Conservation (phyloP, 2,329 filamentous ascomycete species). For the Zymoseptoria crescenta region DNA sequence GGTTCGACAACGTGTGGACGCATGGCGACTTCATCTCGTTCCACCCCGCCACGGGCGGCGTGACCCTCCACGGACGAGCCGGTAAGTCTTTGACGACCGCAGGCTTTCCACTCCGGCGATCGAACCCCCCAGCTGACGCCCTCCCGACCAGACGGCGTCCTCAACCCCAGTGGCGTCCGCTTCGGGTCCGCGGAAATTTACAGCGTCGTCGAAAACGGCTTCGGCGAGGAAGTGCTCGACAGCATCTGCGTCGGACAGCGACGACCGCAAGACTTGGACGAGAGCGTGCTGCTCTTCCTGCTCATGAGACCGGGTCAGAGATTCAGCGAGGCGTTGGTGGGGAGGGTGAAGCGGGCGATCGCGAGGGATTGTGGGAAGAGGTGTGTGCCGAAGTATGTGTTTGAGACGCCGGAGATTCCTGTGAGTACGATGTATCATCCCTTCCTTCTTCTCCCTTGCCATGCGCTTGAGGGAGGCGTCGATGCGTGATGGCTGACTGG, state of each 20-base stretch:
- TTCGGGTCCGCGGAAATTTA: conserved; percentile 80
- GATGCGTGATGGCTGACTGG: not conserved
- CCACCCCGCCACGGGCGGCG: conserved; percentile 57
- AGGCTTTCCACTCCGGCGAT: too few species aligned
- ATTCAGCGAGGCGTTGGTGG: conserved; percentile 50
- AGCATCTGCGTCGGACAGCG: conserved; percentile 75
- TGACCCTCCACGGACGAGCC: conserved; percentile 60
- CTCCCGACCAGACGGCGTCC: conserved; percentile 75
- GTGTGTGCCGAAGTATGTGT: conserved; percentile 71
- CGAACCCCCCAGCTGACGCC: too few species aligned
- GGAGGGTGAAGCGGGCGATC: conserved; percentile 57
- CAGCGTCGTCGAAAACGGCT: conserved; percentile 59
- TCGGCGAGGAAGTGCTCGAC: conserved; percentile 56
- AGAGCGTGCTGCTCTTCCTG: conserved; percentile 53
- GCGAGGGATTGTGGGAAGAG: conserved; percentile 58
- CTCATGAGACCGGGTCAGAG: conserved; percentile 51
- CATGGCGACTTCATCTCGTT: conserved; percentile 73
- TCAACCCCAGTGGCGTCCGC: conserved; percentile 70
- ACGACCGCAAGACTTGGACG: conserved; percentile 51
- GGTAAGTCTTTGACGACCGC: too few species aligned
- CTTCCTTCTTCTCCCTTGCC: not conserved
- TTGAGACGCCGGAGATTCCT: conserved; percentile 73
- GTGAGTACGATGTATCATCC: conserved; percentile 41
- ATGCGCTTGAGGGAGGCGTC: too few species aligned
- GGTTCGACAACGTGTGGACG: conserved; percentile 60